Conservation (phyloP, 768 basidiomycete species). For the Trametes sanguinea region DNA sequence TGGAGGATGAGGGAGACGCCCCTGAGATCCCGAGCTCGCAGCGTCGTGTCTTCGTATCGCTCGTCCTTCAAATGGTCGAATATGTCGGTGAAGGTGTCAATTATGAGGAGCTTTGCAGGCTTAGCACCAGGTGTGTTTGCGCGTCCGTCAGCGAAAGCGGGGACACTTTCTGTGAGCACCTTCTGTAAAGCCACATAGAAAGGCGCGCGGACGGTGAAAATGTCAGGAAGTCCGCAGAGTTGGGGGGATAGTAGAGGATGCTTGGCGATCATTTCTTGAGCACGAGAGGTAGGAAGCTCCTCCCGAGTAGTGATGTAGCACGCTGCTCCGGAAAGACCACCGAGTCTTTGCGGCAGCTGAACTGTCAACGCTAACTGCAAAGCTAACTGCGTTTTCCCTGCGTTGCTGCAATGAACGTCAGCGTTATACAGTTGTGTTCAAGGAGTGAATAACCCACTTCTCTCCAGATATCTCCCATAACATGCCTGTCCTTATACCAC, state of each 20-base stretch:
- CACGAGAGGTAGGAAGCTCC: constrained; percentile 63
- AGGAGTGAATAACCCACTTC: constrained; percentile 55
- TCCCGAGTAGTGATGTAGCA: constrained; percentile 81
- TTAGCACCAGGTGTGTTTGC: constrained; percentile 37
- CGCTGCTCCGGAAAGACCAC: constrained; percentile 64
- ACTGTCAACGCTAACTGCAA: constrained; percentile 80
- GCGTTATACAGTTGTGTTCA: neutral
- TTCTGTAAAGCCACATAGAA: constrained; percentile 56
- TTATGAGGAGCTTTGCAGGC: constrained; percentile 76
- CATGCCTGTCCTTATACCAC: constrained; percentile 78
- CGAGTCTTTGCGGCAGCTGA: constrained; percentile 61
- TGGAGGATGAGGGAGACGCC: constrained; percentile 73
- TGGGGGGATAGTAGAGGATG: constrained; percentile 49
- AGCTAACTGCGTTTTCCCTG: constrained; percentile 93
- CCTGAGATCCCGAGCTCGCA: constrained; percentile 71
- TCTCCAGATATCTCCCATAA: constrained; percentile 89
- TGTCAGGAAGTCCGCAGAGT: constrained; percentile 50
- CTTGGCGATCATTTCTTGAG: constrained; percentile 62
- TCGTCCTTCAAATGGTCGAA: constrained; percentile 68
- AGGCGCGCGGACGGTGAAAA: constrained; percentile 62
- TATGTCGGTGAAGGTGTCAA: constrained; percentile 88
- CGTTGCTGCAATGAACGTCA: constrained; percentile 55
- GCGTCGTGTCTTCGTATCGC: constrained; percentile 60
- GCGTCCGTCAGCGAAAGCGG: constrained; percentile 46
- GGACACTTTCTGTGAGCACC: constrained; percentile 56